Evolutionary conservation across 805 yeast species (phyloP).

Genomic region (Candida loeiensis): DNA sequence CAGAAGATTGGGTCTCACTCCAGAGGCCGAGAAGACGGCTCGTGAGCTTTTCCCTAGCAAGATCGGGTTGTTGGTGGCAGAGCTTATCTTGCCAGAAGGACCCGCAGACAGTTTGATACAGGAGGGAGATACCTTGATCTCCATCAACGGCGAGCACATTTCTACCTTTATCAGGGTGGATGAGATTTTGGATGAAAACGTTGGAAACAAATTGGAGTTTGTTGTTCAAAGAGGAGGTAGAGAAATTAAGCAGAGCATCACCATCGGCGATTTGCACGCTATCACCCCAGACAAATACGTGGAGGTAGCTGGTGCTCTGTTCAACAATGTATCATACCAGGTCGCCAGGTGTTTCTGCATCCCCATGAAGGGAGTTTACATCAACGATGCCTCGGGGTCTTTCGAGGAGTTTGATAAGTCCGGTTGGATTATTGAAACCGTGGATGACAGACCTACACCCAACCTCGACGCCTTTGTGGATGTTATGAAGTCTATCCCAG

Average conservation of each 20-base stretch:
- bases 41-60: conserved; percentile 67
- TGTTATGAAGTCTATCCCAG: conserved; percentile 76
- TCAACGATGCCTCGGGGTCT: conserved; percentile 74
- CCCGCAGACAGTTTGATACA: conserved; percentile 70
- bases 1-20: conserved; percentile 75
- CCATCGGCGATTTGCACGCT: conserved; percentile 71
- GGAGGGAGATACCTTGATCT: conserved; percentile 82
- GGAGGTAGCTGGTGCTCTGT: conserved; percentile 81
- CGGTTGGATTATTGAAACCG: conserved; percentile 79
- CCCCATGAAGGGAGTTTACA: conserved; percentile 81
- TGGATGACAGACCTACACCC: conserved; percentile 74
- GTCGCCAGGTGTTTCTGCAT: conserved; percentile 80
- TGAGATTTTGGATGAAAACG: conserved; percentile 68
- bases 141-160: conserved; percentile 63
- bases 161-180: conserved; percentile 78
- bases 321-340: conserved; percentile 83
- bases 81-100: conserved; percentile 76
- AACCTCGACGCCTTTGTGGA: conserved; percentile 71
- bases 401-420: conserved; percentile 58
- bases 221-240: conserved; percentile 70
- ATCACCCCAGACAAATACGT: conserved; percentile 82
- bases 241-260: conserved; percentile 46
- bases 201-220: conserved; percentile 48
- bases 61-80: conserved; percentile 81
- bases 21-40: conserved; percentile 67